These are phyloP conservation scores for Primulina tabacum DNA, from an alignment of 257 asterid genomes.

Conservation along the genomic window DNA sequence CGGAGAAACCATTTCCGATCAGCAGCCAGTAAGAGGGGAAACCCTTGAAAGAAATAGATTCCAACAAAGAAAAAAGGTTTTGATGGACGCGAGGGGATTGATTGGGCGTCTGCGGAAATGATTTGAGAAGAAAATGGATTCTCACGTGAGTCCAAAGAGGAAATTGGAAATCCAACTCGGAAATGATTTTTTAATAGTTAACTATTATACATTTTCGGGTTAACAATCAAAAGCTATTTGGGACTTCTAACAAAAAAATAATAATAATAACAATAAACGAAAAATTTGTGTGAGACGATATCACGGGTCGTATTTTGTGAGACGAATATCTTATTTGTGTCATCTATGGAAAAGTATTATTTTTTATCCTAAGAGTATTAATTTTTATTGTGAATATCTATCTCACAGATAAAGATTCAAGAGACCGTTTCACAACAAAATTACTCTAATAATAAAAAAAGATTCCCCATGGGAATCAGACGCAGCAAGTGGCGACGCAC, in stretches of 20 bases:
- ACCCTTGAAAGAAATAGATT: slow-evolving; percentile 4
- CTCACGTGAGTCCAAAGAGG: slow-evolving; percentile 28
- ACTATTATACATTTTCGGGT: background rate
- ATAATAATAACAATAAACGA: too few species aligned
- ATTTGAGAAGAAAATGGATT: slow-evolving; percentile 4
- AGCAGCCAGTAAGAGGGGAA: slow-evolving; percentile 24
- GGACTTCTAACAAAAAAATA: background rate
- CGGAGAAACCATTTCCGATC: slow-evolving; percentile 76
- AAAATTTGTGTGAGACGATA: too few species aligned
- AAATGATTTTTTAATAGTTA: background rate
- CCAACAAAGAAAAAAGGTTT: background rate
- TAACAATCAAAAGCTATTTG: background rate
- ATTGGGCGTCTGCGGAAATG: slow-evolving; percentile 1
- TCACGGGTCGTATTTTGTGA: too few species aligned
- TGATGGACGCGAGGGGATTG: slow-evolving; percentile 9
- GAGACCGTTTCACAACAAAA: too few species aligned
- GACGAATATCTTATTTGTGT: too few species aligned
- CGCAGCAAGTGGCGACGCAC: slow-evolving; percentile 7
- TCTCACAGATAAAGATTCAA: too few species aligned
- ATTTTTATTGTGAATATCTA: too few species aligned
- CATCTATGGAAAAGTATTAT: too few species aligned
- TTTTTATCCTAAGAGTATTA: too few species aligned
- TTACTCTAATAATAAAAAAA: background rate
- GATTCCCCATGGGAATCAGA: slow-evolving; percentile 18
- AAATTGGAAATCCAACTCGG: slow-evolving; percentile 8